Evolutionary conservation across 83 land plant genomes (phyloP).

Genomic region (Larix sibirica): DNA sequence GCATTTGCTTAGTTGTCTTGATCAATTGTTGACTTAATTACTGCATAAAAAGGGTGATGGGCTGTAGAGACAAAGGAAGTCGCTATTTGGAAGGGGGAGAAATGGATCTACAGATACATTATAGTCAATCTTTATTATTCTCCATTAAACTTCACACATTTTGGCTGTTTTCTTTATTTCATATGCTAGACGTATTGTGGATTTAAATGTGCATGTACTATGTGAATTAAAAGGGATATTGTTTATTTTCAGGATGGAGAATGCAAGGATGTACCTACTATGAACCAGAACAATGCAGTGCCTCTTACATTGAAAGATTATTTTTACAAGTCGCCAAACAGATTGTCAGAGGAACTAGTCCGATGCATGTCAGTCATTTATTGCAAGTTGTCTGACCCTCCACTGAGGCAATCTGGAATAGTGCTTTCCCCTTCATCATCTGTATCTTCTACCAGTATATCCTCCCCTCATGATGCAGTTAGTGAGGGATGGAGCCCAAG

Average conservation of each 20-base stretch:
- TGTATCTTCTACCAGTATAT: conserved; percentile 44
- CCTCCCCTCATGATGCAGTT: conserved; percentile 8
- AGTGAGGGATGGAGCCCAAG: conserved; percentile 18
- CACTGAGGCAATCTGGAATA: conserved; percentile 30
- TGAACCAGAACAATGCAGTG: neutral
- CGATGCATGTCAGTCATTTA: conserved; percentile 80
- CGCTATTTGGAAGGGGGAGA: neutral
- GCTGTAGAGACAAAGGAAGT: neutral
- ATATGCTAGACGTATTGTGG: neutral
- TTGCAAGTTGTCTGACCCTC: conserved; percentile 44
- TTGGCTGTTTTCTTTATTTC: neutral
- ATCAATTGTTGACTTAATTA: neutral
- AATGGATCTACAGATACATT: neutral
- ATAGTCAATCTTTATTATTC: neutral
- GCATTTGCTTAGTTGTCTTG: neutral
- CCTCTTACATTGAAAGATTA: conserved; percentile 59
- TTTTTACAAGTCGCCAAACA: conserved; percentile 65
- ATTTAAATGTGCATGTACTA: neutral
- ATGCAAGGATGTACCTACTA: neutral
- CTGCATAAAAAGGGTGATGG: neutral
- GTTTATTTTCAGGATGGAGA: neutral
- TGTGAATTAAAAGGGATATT: neutral
- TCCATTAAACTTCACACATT: neutral
- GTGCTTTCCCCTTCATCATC: conserved; percentile 37
- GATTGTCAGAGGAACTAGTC: conserved; percentile 75